phyloP scores from a whole-genome alignment of 768 basidiomycete genomes.

The Suillus sp. region DNA sequence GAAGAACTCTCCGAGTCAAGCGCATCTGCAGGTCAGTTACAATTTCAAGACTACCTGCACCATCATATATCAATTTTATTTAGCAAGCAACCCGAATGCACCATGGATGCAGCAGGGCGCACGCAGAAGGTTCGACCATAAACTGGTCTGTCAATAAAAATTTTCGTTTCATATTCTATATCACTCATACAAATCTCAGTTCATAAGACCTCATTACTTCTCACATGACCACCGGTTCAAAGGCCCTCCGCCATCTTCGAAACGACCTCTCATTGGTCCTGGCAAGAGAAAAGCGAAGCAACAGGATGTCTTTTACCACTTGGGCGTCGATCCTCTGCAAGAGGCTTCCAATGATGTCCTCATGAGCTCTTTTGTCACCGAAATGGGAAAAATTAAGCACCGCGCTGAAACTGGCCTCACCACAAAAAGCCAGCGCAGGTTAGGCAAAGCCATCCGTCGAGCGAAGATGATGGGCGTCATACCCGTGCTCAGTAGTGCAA shows the following conservation, averaged over 20 bases:
- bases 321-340: slow-evolving; percentile 72
- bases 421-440: slow-evolving; percentile 70
- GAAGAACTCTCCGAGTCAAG: slow-evolving; percentile 18
- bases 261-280: slow-evolving; percentile 55
- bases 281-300: slow-evolving; percentile 51
- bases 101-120: slow-evolving; percentile 27
- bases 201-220: slow-evolving; percentile 49
- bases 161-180: not conserved
- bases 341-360: slow-evolving; percentile 64
- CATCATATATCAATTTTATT: not conserved
- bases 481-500: slow-evolving; percentile 45
- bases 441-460: slow-evolving; percentile 85
- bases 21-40: slow-evolving; percentile 13
- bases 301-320: slow-evolving; percentile 70
- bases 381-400: slow-evolving; percentile 81
- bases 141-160: slow-evolving; percentile 21
- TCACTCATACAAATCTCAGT: slow-evolving; percentile 34
- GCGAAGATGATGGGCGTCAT: slow-evolving; percentile 92
- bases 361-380: slow-evolving; percentile 59
- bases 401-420: slow-evolving; percentile 74
- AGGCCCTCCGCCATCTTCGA: slow-evolving; percentile 21
- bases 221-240: slow-evolving; percentile 40
- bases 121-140: slow-evolving; percentile 30
- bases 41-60: not conserved
- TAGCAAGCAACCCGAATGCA: slow-evolving; percentile 14